These are phyloP conservation scores for Phoenix roebelenii DNA, from an alignment of 176 grass and related monocot species.

Conservation along the genomic window DNA sequence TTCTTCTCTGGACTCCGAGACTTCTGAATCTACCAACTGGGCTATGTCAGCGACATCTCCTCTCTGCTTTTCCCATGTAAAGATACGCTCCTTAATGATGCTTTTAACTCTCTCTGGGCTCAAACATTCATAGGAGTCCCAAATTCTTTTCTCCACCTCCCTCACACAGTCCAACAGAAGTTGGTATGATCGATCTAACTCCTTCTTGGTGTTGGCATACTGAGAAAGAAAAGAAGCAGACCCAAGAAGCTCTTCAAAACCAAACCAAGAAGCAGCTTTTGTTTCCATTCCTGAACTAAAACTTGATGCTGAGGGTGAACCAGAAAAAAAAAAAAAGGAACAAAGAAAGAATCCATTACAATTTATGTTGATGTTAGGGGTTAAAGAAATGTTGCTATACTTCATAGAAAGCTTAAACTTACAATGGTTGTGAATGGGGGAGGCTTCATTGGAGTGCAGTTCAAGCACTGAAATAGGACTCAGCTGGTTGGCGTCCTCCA, in stretches of 20 bases:
- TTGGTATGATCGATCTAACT: slow-evolving; percentile 24
- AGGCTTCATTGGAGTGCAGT: slow-evolving; percentile 45
- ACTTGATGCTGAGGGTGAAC: slow-evolving; percentile 49
- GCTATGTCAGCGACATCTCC: not conserved
- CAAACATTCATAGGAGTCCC: slow-evolving; percentile 17
- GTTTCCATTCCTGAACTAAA: slow-evolving; percentile 17
- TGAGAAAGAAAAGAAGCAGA: slow-evolving; percentile 11
- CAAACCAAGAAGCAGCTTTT: not conserved
- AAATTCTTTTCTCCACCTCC: slow-evolving; percentile 19
- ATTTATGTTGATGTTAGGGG: not conserved
- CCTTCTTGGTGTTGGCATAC: not conserved
- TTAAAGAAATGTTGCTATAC: too few relatives aligned
- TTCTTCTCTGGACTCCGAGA: not conserved
- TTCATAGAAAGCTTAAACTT: not conserved
- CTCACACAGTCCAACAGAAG: slow-evolving; percentile 20
- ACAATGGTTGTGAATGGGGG: slow-evolving; percentile 15
- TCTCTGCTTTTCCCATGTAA: not conserved
- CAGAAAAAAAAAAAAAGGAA: slow-evolving; percentile 1
- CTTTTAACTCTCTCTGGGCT: slow-evolving; percentile 3
- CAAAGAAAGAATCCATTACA: slow-evolving; percentile 1
- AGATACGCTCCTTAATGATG: slow-evolving; percentile 34
- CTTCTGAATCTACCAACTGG: not conserved
- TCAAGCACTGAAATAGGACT: slow-evolving; percentile 93
- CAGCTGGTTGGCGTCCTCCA: slow-evolving; percentile 56
- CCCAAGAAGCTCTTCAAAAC: slow-evolving; percentile 14